These are phyloP conservation scores for Yamadazyma sp. DNA, from an alignment of 805 yeast genomes.

Conservation along the genomic window DNA sequence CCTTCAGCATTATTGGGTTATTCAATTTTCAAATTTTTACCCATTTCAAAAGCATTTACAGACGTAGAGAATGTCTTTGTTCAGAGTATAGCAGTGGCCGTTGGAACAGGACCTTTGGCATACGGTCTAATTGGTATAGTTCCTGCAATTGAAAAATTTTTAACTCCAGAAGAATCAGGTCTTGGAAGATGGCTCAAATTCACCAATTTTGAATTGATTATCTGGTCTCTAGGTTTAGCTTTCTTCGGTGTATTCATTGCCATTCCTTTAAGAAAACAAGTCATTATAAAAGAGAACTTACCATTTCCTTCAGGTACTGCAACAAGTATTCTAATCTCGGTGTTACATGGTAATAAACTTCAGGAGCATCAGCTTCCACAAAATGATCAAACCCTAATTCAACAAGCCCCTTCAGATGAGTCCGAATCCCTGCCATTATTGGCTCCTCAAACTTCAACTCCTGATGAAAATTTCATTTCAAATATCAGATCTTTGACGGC, in stretches of 20 bases:
- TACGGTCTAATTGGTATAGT: conserved; percentile 93
- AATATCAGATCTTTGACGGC: conserved; percentile 58
- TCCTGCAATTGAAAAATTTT: conserved; percentile 90
- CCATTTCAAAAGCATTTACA: conserved; percentile 46
- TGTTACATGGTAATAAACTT: conserved; percentile 70
- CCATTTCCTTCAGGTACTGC: conserved; percentile 96
- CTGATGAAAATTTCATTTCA: conserved; percentile 32
- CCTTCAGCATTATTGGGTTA: conserved; percentile 90
- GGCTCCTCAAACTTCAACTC: neutral
- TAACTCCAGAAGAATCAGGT: conserved; percentile 78
- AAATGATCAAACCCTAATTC: neutral
- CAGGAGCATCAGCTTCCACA: conserved; percentile 31
- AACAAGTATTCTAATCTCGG: conserved; percentile 88
- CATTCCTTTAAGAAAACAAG: conserved; percentile 80
- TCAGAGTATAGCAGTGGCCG: conserved; percentile 93
- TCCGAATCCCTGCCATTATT: no score
- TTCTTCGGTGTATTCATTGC: conserved; percentile 97
- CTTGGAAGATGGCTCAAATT: conserved; percentile 36
- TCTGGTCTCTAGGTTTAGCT: conserved; percentile 87
- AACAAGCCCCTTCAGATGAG: conserved; percentile 2
- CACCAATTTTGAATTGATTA: conserved; percentile 50
- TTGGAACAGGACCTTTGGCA: conserved; percentile 95
- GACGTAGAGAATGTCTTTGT: conserved; percentile 94
- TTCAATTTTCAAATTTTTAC: conserved; percentile 67
- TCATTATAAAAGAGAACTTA: conserved; percentile 79